Base-by-base conservation (phyloP, 208 protist species). In the Leptomonas seymouri region DNA sequence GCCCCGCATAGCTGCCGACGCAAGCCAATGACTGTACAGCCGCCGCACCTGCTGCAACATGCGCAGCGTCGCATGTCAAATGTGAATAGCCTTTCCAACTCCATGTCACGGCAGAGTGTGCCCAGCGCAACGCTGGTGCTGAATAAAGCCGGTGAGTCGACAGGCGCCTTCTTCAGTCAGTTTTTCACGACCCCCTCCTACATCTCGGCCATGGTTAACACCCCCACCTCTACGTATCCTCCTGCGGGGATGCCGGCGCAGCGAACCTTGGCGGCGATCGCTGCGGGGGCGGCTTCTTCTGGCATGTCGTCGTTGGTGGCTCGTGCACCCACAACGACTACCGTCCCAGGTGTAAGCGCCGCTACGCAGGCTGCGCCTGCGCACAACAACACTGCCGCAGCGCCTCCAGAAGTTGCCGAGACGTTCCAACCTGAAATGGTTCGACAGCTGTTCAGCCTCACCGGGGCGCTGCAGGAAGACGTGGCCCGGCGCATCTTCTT, bases 401-500 rank as follows among this genome's bases (percentile, higher is more conserved):
- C 54, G 12, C 16, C 16, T 0, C 16, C 54, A 8, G 27, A 60
- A 23, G 36, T 31, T 2, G 21, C 12, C 12, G 31, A 44, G 28
- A 4, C 36, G 15, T 76, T 81, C 66, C 34, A 80, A 2, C 51
- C 59, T 3, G 61, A 58, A 15, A 56, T 85, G 45, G 67, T 85
- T 34, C 31, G 56, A 15, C 53, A 82, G 0, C 67, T 89, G 8
- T 79, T 86, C 45, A 77, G 69, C 15, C 68, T 79, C n/a, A 44
- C 57, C 18, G 84, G 84, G 6, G 69, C 73, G 0, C 66, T 89
- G 21, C 67, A 80, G 59, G 80, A 86, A 34, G 51, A 51, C 16
- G 57, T 74, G 34, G 84, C 80, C 49, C 64, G 74, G 7, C 49
- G 51, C 5, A 20, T 89, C 28, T 89, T 89, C 54, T 48, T 30